Conservation (phyloP, 2,329 filamentous ascomycete species). For the Byssothecium circinans region DNA sequence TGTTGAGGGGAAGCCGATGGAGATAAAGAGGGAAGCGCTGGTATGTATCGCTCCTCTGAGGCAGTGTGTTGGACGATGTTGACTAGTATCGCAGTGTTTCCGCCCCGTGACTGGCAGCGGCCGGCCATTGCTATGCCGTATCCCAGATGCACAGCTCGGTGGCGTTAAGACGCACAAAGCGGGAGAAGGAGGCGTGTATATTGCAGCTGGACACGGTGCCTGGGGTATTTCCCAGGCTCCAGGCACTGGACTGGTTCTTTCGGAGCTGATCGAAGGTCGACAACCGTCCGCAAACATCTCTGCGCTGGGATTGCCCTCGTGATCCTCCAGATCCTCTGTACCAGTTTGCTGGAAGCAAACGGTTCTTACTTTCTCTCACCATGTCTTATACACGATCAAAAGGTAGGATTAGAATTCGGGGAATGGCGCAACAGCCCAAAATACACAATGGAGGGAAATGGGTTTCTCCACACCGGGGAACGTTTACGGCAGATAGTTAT, state of each 20-base stretch:
- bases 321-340: too few species aligned
- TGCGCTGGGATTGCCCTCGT: constrained; percentile 46
- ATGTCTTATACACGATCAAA: too few species aligned
- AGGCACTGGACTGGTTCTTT: constrained; percentile 70
- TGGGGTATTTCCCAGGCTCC: constrained; percentile 64
- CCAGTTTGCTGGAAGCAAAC: too few species aligned
- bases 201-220: constrained; percentile 73
- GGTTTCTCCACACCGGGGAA: too few species aligned
- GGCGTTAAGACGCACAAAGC: constrained; percentile 47
- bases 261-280: constrained; percentile 67
- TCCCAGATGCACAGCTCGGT: constrained; percentile 58
- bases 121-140: constrained; percentile 62
- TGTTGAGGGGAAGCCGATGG: constrained; percentile 54
- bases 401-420: too few species aligned
- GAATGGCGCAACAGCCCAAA: too few species aligned
- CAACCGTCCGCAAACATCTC: constrained; percentile 62
- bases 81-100: constrained; percentile 58
- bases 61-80: constrained; percentile 1
- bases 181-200: constrained; percentile 64
- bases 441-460: too few species aligned
- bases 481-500: too few species aligned
- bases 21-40: constrained; percentile 65
- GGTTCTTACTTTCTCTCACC: too few species aligned
- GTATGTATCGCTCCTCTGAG: constrained; percentile 22
- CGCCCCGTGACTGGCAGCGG: constrained; percentile 68